Conservation (phyloP, 352 stramenopile species). For the Globisporangium okanoganense region DNA sequence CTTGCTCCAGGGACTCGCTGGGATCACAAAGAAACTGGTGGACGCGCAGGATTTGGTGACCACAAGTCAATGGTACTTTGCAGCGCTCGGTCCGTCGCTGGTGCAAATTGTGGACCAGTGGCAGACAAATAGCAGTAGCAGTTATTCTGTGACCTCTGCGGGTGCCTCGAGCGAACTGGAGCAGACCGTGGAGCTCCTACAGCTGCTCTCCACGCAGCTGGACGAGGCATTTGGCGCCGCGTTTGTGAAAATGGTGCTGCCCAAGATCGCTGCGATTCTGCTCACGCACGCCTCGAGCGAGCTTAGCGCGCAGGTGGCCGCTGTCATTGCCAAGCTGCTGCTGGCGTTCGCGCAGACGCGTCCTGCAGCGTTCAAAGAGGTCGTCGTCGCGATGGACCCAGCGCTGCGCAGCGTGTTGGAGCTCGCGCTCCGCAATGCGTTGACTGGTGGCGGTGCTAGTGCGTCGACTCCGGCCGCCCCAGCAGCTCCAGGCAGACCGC, state of each 20-base stretch:
- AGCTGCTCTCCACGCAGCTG: constrained; percentile 41
- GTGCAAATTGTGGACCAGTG: constrained; percentile 22
- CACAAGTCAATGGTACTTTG: constrained; percentile 44
- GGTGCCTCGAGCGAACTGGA: constrained; percentile 30
- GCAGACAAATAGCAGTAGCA: constrained; percentile 12
- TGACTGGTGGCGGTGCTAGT: constrained; percentile 22
- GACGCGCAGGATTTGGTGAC: constrained; percentile 26
- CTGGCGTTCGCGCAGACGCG: constrained; percentile 53
- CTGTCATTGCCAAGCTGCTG: constrained; percentile 34
- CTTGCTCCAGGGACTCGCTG: constrained; percentile 31
- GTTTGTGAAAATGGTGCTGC: constrained; percentile 62
- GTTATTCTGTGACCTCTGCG: not conserved
- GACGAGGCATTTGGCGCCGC: constrained; percentile 33
- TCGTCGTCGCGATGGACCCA: constrained; percentile 38
- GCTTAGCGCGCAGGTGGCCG: constrained; percentile 1
- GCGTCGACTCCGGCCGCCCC: not conserved
- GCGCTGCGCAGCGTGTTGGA: constrained; percentile 35
- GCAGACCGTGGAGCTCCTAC: constrained; percentile 45
- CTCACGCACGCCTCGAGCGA: constrained; percentile 20
- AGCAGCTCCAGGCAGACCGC: constrained; percentile 15
- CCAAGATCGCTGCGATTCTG: constrained; percentile 42
- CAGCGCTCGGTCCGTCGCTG: constrained; percentile 31
- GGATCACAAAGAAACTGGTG: constrained; percentile 40
- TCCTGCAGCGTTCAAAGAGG: constrained; percentile 46
- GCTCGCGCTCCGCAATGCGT: constrained; percentile 34